A percentile compares a stretch with the other conserved stretches of the same genome.
These are phyloP conservation scores for Physaria fendleri DNA, from an alignment of 345 rosid genomes.

Conservation along the genomic window DNA sequence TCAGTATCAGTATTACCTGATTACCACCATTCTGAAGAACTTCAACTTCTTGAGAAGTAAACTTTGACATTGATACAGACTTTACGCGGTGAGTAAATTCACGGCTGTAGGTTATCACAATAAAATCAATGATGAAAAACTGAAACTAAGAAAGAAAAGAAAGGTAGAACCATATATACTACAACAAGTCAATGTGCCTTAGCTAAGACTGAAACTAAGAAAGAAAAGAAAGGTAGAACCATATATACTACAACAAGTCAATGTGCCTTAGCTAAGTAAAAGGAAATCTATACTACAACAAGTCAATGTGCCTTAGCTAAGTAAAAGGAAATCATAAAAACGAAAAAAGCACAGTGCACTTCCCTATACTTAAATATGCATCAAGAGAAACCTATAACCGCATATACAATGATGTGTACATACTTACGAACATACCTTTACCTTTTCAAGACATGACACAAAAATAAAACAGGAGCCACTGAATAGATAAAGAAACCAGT, in stretches of 20 bases:
- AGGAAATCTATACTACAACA: too few species aligned
- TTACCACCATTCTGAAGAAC: constrained; percentile 96
- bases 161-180: neutral
- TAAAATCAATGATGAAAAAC: neutral
- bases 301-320: too few species aligned
- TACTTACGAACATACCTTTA: neutral
- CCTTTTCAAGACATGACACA: neutral
- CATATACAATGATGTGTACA: neutral
- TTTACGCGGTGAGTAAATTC: constrained; percentile 98
- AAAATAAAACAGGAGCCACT: neutral
- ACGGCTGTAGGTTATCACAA: constrained; percentile 50
- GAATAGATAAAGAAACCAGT: too few species aligned
- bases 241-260: constrained; percentile 2
- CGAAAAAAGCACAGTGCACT: neutral
- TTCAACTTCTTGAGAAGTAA: constrained; percentile 92
- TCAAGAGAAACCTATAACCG: neutral
- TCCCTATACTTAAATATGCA: neutral
- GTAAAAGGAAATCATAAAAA: neutral
- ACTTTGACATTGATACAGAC: constrained; percentile 96
- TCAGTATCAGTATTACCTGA: constrained; percentile 56
- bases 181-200: neutral
- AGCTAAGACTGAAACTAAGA: neutral
- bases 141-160: constrained; percentile 6
- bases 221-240: neutral
- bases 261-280: neutral